Evolutionary conservation across 1,284 basidiomycete species (phyloP), one percentile per base, ranked within the genome.

Genomic region (Cryptococcus sp.): DNA sequence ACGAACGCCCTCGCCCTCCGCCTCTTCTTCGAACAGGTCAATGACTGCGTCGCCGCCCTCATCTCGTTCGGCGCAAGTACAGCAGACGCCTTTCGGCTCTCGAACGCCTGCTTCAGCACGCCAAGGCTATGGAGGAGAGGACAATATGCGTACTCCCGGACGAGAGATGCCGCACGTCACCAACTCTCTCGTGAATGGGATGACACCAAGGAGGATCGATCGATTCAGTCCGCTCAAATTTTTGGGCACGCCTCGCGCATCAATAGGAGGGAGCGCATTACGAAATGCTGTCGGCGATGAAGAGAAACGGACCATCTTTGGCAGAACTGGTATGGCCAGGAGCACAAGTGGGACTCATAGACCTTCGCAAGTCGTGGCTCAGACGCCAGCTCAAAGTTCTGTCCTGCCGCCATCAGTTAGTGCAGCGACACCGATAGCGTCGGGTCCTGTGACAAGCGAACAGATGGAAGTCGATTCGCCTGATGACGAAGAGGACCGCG

Each of bases 221-320:
- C 50, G 68, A 19, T 74, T 74, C 63, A 66, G 62, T 23, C 72
- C 73, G 5, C 57, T 73, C 15, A 61, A 63, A 38, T 54, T 69
- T 17, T 34, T 75, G 11, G 65, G 62, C 19, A 75, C 73, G 16
- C 73, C 73, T 10, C 45, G 67, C 20, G 66, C 65, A 11, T 57
- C 63, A 3, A 48, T 55, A 1, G 60, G 58, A 3, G 20, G 43
- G 4, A 58, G 57, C 38, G 48, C 57, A 22, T 51, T 64, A 13
- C 46, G 66, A 25, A 52, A 56, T 39, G 48, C 29, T n/a, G 43
- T 41, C 8, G 39, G 50, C 25, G 29, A 20, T n/a, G 58, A 17
- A 20, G 50, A 52, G 19, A 56, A 61, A 50, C 50, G 60, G 46
- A 64, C 53, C 7, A 69, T 71, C 26, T 69, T 69, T 54, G 63